Evolutionary conservation across 345 rosid species (phyloP), one percentile per base, ranked within the genome.

Genomic region (Corymbia maculata): DNA sequence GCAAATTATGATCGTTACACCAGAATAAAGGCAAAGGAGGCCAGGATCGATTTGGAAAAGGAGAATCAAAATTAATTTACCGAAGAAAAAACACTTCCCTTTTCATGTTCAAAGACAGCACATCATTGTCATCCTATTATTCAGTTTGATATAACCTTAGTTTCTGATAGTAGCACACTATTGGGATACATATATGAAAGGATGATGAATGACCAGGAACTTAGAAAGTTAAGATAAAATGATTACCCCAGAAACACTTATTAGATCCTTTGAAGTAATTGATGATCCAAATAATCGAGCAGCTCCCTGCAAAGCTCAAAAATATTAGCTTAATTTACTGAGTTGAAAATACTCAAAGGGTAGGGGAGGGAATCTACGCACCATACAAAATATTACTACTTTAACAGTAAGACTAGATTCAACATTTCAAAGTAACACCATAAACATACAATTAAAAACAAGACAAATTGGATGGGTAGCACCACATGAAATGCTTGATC

Each of bases 201-300:
- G 26, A 75, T 2, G 36, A 75, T 36, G 49, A 75, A 75, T 75
- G 82, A 75, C 82, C 4, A 75, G 15, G 82, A 75, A 75, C 19
- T 36, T 4, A 75, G 82, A 36, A 42, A 75, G 49, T 42, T 52
- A 36, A 79, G 30, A 7, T 52, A 9, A 36, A 85, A 19, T 88
- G 91, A 97, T 93, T 93, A 95, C 99, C 93, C 99, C 99, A 79
- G 99, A 97, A 84, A 96, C 98, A 70, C 92, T 85, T 61, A 97
- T 91, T 85, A 97, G 94, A 88, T 98, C 97, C 88, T 87, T 94
- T 26, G 97, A 95, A 88, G 97, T 93, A 91, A 97, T 95, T 59
- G 96, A 92, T 89, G 98, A 98, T 92, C 99, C 99, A 94, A 92
- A 97, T 88, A 97, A 92, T 86, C 98, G 96, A 89, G 99, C 95